These are phyloP conservation scores for Termitomyces sp. DNA, from an alignment of 768 basidiomycete genomes.

Conservation along the genomic window DNA sequence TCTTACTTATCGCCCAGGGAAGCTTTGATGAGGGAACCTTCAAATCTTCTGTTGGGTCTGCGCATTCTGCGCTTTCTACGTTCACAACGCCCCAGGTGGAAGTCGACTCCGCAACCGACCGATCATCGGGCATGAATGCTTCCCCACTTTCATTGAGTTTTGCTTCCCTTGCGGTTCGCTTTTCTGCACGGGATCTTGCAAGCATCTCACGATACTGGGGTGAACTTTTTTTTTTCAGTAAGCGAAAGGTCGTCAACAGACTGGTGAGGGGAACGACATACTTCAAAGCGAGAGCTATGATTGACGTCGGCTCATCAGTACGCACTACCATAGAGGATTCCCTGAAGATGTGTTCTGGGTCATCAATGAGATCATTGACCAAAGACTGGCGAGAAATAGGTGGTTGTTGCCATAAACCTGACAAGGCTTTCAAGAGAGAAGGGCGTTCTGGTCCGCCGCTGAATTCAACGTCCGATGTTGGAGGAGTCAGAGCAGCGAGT, in stretches of 20 bases:
- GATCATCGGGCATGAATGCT: slow-evolving; percentile 90
- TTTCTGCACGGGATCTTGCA: slow-evolving; percentile 70
- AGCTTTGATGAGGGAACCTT: slow-evolving; percentile 71
- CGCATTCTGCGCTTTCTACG: slow-evolving; percentile 59
- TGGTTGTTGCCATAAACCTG: slow-evolving; percentile 75
- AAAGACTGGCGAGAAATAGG: slow-evolving; percentile 48
- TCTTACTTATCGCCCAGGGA: slow-evolving; percentile 79
- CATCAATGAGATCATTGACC: slow-evolving; percentile 67
- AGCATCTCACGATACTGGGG: slow-evolving; percentile 81
- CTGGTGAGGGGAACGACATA: slow-evolving; percentile 34
- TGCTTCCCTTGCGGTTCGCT: slow-evolving; percentile 57
- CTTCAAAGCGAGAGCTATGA: slow-evolving; percentile 93
- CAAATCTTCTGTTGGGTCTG: slow-evolving; percentile 73
- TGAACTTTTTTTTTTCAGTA: slow-evolving; percentile 46
- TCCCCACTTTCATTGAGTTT: slow-evolving; percentile 64
- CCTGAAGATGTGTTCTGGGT: slow-evolving; percentile 90
- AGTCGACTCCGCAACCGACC: slow-evolving; percentile 72
- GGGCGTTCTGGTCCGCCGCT: slow-evolving; percentile 51
- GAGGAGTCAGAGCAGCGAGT: slow-evolving; percentile 33
- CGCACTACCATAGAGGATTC: slow-evolving; percentile 94
- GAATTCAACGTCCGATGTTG: slow-evolving; percentile 49
- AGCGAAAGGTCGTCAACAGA: neutral
- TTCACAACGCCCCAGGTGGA: slow-evolving; percentile 95
- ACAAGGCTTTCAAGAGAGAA: slow-evolving; percentile 78
- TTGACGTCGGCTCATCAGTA: slow-evolving; percentile 96